These are phyloP conservation scores for Ilyonectria destructans DNA, from an alignment of 2,329 filamentous ascomycete species.

Conservation along the genomic window DNA sequence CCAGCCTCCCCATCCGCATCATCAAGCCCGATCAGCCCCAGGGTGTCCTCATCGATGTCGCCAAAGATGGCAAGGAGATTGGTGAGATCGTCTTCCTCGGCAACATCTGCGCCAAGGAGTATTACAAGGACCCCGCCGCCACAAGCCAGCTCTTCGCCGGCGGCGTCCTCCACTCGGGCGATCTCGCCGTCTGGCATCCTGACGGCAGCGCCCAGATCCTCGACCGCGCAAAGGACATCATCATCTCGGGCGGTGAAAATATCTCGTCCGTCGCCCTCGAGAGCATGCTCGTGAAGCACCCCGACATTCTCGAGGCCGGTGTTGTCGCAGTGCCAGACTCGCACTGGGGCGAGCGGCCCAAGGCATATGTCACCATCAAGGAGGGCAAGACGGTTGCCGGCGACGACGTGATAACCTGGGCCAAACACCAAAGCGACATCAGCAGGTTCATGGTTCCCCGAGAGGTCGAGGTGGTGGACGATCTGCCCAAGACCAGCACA, in stretches of 20 bases:
- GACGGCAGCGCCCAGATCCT: conserved; percentile 94
- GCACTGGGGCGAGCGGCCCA: conserved; percentile 97
- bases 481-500: conserved; percentile 96
- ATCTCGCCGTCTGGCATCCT: conserved; percentile 92
- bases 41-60: conserved; percentile 66
- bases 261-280: conserved; percentile 96
- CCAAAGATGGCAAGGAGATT: conserved; percentile 65
- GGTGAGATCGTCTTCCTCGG: conserved; percentile 84
- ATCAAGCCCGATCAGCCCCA: conserved; percentile 85
- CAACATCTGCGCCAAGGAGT: conserved; percentile 93
- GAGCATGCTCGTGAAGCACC: conserved; percentile 89
- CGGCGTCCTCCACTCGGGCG: conserved; percentile 89
- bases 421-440: conserved; percentile 84
- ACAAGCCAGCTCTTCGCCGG: conserved; percentile 91
- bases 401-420: conserved; percentile 87
- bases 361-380: conserved; percentile 91
- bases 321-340: conserved; percentile 90
- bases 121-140: conserved; percentile 91
- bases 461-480: conserved; percentile 83
- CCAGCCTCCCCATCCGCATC: conserved; percentile 84
- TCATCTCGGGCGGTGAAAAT: conserved; percentile 97
- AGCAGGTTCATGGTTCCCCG: conserved; percentile 90
- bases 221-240: conserved; percentile 97
- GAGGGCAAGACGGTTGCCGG: conserved; percentile 65
- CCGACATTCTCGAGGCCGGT: conserved; percentile 90